Percentiles rank a stretch among this genome's conserved stretches.
These are phyloP conservation scores for Immersiella caudata DNA, from an alignment of 495 filamentous ascomycete genomes.

Conservation along the genomic window DNA sequence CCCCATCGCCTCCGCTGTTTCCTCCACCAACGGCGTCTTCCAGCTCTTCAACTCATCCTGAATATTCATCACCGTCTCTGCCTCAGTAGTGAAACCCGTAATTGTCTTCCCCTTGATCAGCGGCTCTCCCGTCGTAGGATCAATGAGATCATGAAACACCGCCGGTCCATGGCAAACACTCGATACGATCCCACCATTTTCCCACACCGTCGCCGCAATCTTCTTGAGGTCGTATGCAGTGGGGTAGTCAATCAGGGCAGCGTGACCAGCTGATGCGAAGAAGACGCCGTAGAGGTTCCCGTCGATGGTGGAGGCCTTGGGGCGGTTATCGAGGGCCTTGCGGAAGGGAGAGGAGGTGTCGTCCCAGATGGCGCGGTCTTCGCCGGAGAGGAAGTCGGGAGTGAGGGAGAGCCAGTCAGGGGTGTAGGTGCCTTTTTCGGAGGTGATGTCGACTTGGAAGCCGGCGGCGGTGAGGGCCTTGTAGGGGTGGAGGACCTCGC, in stretches of 20 bases:
- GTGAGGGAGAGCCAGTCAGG: constrained; percentile 51
- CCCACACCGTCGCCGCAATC: constrained; percentile 45
- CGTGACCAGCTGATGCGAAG: constrained; percentile 52
- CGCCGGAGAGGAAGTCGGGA: constrained; percentile 46
- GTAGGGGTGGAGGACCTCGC: constrained; percentile 55
- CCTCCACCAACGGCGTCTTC: constrained; percentile 46
- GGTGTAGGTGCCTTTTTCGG: constrained; percentile 51
- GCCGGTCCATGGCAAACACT: constrained; percentile 49
- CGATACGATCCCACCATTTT: constrained; percentile 45
- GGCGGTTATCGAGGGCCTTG: constrained; percentile 44
- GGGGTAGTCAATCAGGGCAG: constrained; percentile 51
- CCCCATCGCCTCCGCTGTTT: constrained; percentile 22
- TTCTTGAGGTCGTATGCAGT: constrained; percentile 42
- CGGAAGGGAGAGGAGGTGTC: constrained; percentile 47
- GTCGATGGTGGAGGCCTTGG: constrained; percentile 40
- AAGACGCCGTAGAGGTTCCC: constrained; percentile 38
- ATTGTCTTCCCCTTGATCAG: constrained; percentile 46
- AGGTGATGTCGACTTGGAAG: constrained; percentile 54
- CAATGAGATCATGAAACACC: constrained; percentile 47
- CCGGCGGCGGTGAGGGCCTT: constrained; percentile 47
- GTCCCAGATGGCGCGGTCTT: constrained; percentile 45
- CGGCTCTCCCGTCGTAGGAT: constrained; percentile 42
- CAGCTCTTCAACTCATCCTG: constrained; percentile 40
- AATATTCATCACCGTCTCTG: constrained; percentile 44
- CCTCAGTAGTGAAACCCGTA: constrained; percentile 51